phyloP scores from a whole-genome alignment of 2,329 filamentous ascomycete species.

The Arthrobotrys entomopaga region DNA sequence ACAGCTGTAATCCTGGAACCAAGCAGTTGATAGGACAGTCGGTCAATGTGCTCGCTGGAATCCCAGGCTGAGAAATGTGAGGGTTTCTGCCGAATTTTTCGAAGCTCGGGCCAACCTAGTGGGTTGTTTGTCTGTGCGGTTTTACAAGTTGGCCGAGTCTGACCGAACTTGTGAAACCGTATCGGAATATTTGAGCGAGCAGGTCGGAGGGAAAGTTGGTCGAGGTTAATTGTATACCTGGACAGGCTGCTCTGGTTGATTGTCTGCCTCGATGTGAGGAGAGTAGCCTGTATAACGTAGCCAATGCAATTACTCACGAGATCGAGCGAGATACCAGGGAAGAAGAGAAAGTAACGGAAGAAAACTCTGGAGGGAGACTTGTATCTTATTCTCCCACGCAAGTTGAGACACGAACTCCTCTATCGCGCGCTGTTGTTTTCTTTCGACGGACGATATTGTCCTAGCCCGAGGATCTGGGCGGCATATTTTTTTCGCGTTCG shows the following conservation, averaged over 20 bases:
- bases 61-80: neutral
- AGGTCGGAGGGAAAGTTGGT: constrained; percentile 7
- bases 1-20: constrained; percentile 20
- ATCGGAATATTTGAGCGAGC: constrained; percentile 8
- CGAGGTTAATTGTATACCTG: neutral
- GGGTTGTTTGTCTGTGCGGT: neutral
- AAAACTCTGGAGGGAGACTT: constrained; percentile 42
- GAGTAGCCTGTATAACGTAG: constrained; percentile 44
- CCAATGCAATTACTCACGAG: constrained; percentile 52
- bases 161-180: constrained; percentile 13
- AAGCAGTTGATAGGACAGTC: constrained; percentile 22
- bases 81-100: constrained; percentile 1
- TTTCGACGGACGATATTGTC: constrained; percentile 41
- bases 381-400: constrained; percentile 52
- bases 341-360: constrained; percentile 21
- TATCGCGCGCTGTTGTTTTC: constrained; percentile 41
- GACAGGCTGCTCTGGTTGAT: constrained; percentile 17
- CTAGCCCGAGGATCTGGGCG: constrained; percentile 28
- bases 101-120: constrained; percentile 1
- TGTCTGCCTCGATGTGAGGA: constrained; percentile 4
- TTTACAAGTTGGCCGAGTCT: constrained; percentile 8
- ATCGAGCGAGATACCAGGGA: constrained; percentile 25
- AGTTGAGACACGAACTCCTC: constrained; percentile 43
- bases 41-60: constrained; percentile 18
- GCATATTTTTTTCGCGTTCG: constrained; percentile 47